A percentile compares a stretch with the other conserved stretches of the same genome.
These are phyloP conservation scores for Fraxinus angustifolia DNA, from an alignment of 305 asterid genomes.

Conservation along the genomic window DNA sequence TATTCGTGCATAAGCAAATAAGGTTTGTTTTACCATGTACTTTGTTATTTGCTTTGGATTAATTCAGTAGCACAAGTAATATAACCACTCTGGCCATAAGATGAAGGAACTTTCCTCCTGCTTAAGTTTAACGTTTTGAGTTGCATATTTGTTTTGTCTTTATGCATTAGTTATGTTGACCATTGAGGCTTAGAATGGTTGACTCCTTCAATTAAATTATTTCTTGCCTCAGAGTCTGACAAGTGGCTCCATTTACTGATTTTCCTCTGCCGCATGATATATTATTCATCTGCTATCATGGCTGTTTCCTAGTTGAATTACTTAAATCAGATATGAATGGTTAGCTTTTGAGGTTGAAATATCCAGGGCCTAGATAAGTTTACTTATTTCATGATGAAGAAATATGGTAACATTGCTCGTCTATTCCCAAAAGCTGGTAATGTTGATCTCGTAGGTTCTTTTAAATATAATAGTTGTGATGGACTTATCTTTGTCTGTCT, in stretches of 20 bases:
- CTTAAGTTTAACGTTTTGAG: background rate
- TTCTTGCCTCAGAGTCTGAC: background rate
- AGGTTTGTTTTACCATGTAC: background rate
- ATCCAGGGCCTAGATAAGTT: background rate
- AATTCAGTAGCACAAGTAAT: background rate
- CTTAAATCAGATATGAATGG: constrained; percentile 9
- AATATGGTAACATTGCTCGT: constrained; percentile 6
- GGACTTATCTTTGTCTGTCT: constrained; percentile 5
- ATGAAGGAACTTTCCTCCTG: background rate
- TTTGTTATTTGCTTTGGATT: constrained; percentile 1
- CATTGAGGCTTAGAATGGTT: background rate
- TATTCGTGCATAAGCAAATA: background rate
- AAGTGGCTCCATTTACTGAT: background rate
- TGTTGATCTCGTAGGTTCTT: background rate
- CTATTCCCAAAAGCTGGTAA: constrained; percentile 9
- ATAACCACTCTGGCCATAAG: background rate
- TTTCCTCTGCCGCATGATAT: background rate
- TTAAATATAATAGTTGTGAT: background rate
- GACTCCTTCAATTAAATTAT: background rate
- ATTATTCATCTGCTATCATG: constrained; percentile 4
- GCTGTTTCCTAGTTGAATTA: background rate
- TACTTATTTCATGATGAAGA: background rate
- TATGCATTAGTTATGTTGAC: background rate
- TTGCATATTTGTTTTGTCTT: background rate
- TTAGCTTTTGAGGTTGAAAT: background rate